Evolutionary conservation across 768 basidiomycete genomes (phyloP), one percentile per base, ranked within the genome.

Genomic region (Coprinellus aureogranulatus): DNA sequence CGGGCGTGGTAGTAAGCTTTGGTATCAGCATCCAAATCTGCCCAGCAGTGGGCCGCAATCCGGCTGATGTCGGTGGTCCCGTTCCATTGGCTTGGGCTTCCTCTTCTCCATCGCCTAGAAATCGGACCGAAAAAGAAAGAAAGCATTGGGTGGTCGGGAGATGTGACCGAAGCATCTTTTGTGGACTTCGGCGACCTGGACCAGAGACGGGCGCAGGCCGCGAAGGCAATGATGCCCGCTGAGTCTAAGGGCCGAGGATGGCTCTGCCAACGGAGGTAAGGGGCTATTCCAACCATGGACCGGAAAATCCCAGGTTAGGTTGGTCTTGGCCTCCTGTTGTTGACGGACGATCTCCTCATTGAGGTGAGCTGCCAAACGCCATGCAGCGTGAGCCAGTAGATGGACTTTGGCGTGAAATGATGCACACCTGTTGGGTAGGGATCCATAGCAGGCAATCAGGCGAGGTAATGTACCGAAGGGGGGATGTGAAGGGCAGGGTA

Each of bases 81-180:
- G 78, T 68, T 86, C 84, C 58, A 80, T 75, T 31, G 70, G 77
- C 20, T 70, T 61, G 3, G 70, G 70, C 59, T 82, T 82, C 26
- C 79, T 68, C 62, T 81, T 79, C 31, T 81, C 75, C 60, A 75
- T 73, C 3, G 79, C 74, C 73, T 89, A 87, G 50, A 86, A 78
- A 64, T 78, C 78, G 39, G 81, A 86, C 22, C 89, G n/a, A 83
- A 81, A 92, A 54, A 88, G 71, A 67, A 92, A 86, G 75, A 90
- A 92, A 4, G 88, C 84, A 63, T 92, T 92, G 42, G 87, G 79
- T 1, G 89, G 89, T 22, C 89, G 83, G 30, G 83, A 81, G 34
- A 89, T 80, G 66, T 87, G 82, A 65, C 68, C 54, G 46, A n/a
- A 20, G 9, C 16, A 23, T 27, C 26, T 34, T 65, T 68, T 71